Base-by-base conservation (phyloP, 257 asterid genomes). In the Ajuga chamaepitys region DNA sequence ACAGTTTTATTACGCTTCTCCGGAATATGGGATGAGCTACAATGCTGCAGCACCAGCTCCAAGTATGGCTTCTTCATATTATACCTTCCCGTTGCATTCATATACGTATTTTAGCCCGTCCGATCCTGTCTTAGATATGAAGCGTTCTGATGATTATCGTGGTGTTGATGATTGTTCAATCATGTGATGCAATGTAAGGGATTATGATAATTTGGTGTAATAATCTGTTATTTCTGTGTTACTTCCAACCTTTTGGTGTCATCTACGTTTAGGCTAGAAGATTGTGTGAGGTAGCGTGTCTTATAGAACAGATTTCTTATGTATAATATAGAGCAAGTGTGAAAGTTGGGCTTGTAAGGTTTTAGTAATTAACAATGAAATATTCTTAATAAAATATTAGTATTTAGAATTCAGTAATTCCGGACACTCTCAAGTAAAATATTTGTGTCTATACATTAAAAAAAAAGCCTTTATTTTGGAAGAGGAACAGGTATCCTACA, bases 11-110 rank as follows among this genome's bases (percentile, higher is more conserved):
- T 60, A 80, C 53, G 50, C 86, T 21, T 71, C 72, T 51, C 80
- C 88, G 8, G 82, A 75, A 55, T 73, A 78, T 70, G 92, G 88
- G 48, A 54, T 80, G 80, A 85, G 84, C 59, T 76, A 82, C 75
- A 71, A 47, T 42, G 45, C 72, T 5, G 77, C 82, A 34, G 73
- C 78, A 21, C 80, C 80, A 10, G 40, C 30, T 58, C 68, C 74
- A 62, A 74, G 74, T 63, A 60, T 50, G 60, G 38, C 62, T 40
- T 26, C 78, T 44, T 64, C 78, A 1, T 69, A 77, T 62, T 78
- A 75, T 48, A 62, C 80, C 21, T 17, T 64, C 75, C 87, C 87
- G 18, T 37, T 60, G 82, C 75, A 78, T 62, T 57, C 78, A 4
- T 76, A 74, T 45, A 22, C 73, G 45, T 40, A 76, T 70, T 59